Percentiles rank a stretch among this genome's conserved stretches.
These are phyloP conservation scores for Phycomyces blakesleeanus DNA, from an alignment of 192 early-diverging fungal genomes.

Conservation along the genomic window DNA sequence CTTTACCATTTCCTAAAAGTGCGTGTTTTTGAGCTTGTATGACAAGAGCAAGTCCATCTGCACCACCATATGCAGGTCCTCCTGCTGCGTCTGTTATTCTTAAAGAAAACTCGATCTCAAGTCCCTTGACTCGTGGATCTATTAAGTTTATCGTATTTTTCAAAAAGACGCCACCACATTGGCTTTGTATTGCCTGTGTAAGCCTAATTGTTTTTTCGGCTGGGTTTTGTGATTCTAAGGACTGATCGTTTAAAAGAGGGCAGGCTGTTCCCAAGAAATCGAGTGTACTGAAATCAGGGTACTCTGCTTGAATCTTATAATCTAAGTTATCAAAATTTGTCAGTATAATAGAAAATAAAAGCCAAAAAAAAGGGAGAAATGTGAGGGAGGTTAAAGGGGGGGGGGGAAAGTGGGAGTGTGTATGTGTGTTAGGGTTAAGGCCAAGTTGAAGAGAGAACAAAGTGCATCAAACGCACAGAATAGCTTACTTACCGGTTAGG, in stretches of 20 bases:
- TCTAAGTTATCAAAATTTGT: too few species aligned
- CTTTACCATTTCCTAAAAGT: conserved; percentile 27
- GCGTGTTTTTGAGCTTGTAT: conserved; percentile 20
- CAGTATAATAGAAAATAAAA: too few species aligned
- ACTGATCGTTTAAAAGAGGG: neutral
- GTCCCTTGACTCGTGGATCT: conserved; percentile 1
- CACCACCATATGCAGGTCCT: conserved; percentile 15
- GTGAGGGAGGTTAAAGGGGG: too few species aligned
- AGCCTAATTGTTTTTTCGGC: neutral
- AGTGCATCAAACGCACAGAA: too few species aligned
- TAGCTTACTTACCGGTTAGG: neutral
- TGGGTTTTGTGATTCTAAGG: neutral
- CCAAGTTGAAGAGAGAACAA: too few species aligned
- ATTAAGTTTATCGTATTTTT: conserved; percentile 3
- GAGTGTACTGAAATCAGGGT: too few species aligned
- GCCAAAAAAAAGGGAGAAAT: too few species aligned
- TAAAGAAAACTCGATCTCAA: conserved; percentile 29
- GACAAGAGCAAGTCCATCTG: conserved; percentile 37
- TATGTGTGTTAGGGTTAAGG: too few species aligned
- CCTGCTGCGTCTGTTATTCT: conserved; percentile 24
- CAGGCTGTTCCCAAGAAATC: too few species aligned
- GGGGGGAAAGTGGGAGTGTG: too few species aligned
- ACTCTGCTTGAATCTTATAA: too few species aligned
- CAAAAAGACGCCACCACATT: conserved; percentile 20
- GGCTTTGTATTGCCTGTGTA: conserved; percentile 10